A percentile compares a stretch with the other conserved stretches of the same genome.
Conservation (phyloP, 2,329 filamentous ascomycete genomes). For the Trichoderma breve region DNA sequence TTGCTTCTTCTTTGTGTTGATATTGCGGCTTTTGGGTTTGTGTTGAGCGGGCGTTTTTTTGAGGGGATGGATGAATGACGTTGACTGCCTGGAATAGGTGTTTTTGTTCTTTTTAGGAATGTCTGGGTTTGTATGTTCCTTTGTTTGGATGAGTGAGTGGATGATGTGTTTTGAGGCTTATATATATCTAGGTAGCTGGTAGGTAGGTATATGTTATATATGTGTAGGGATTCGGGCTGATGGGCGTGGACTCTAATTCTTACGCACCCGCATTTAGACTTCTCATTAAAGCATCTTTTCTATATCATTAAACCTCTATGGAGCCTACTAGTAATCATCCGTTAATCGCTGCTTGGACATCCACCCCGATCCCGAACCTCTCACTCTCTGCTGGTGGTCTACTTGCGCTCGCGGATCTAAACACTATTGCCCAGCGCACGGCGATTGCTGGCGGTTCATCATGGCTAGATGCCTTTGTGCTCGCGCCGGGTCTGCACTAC, state of each 20-base stretch:
- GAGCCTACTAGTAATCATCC: not conserved
- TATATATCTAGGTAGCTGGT: too few species aligned
- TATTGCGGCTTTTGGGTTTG: not conserved
- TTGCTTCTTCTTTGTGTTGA: not conserved
- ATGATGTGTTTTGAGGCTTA: not conserved
- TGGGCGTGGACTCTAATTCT: not conserved
- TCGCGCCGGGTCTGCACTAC: slow-evolving; percentile 60
- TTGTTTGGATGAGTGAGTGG: not conserved
- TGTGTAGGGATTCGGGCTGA: not conserved
- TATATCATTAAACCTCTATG: not conserved
- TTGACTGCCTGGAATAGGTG: not conserved
- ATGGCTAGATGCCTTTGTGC: slow-evolving; percentile 55
- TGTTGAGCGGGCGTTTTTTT: not conserved
- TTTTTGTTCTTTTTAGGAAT: not conserved
- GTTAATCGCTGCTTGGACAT: slow-evolving; percentile 43
- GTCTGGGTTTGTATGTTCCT: not conserved
- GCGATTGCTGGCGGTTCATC: slow-evolving; percentile 55
- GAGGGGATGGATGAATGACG: not conserved
- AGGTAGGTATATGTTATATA: not conserved
- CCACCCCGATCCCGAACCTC: slow-evolving; percentile 45
- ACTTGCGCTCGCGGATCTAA: slow-evolving; percentile 58
- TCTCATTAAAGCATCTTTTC: not conserved
- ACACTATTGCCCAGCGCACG: slow-evolving; percentile 55
- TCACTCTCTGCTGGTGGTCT: slow-evolving; percentile 53
- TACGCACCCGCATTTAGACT: not conserved